Base-by-base conservation (phyloP, 2,329 filamentous ascomycete species). In the Fonsecaea erecta region DNA sequence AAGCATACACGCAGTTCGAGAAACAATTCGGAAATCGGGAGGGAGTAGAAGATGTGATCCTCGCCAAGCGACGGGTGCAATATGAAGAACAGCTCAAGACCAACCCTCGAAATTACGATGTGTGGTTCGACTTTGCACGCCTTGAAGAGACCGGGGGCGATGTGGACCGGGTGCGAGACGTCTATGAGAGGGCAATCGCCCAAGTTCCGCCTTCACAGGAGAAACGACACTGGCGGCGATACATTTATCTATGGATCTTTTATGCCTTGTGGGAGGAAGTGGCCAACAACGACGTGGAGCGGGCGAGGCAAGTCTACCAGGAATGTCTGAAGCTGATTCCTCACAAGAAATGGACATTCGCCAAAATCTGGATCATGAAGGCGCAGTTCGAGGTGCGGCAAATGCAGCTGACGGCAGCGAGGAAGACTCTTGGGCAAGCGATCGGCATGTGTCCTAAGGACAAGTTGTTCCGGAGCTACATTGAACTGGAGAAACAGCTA, bases 231-330 rank as follows among this genome's bases (percentile, higher is more conserved):
- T 99, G 95, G 95, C 86, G 95, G 70, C 85, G 95, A 37, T 99
- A 99, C 77, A 96, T 99, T 66, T 99, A 98, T 75, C 85, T 99
- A 1, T 99, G 94, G 92, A 87, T 98, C 51, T 97, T 98, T 79
- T 99, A 98, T 77, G 95, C 95, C 9, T 81, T 97, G 18, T 98
- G 91, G 87, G 95, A 98, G 77, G 95, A 99, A 77, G 88, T 91
- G 77, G 90, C 94, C 69, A 90, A 89, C 37, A 89, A 90, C 71
- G 92, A 98, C 73, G 74, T 86, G 26, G 86, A 90, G 28, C 86
- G 95, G 52, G 91, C 94, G 21, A 86, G 90, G 18, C 92, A 97
- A 75, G 92, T 99, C 67, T 99, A 98, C 80, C 88, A 89, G 71
- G 91, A 95, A 70, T 96, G 92, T 72, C 79, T 98, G 53, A 89